These are phyloP conservation scores for Entoloma clypeatum DNA, from an alignment of 1,284 basidiomycete genomes.

Conservation along the genomic window DNA sequence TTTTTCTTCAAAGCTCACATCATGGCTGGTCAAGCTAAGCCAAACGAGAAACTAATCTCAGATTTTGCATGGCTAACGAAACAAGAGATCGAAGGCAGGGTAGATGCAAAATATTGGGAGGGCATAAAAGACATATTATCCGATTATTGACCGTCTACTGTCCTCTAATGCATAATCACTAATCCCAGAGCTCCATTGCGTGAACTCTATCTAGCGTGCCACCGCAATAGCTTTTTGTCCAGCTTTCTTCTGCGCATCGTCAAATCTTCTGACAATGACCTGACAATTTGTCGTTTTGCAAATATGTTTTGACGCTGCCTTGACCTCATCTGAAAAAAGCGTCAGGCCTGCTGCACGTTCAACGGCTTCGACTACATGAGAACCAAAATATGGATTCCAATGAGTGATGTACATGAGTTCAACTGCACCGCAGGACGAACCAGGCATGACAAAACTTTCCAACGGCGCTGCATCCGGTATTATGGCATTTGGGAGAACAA, in stretches of 20 bases:
- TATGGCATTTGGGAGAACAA: slow-evolving; percentile 87
- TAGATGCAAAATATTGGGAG: slow-evolving; percentile 69
- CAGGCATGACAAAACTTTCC: slow-evolving; percentile 76
- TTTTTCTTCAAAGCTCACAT: slow-evolving; percentile 87
- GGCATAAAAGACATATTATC: slow-evolving; percentile 78
- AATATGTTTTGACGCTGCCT: slow-evolving; percentile 78
- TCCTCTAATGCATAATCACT: slow-evolving; percentile 9
- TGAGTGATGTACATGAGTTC: neutral
- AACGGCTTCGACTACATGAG: slow-evolving; percentile 73
- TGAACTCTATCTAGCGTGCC: slow-evolving; percentile 33
- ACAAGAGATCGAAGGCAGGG: slow-evolving; percentile 71
- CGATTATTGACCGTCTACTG: slow-evolving; percentile 53
- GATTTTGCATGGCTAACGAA: slow-evolving; percentile 92
- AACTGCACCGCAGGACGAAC: slow-evolving; percentile 38
- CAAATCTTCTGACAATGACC: slow-evolving; percentile 80
- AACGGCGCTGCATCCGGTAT: slow-evolving; percentile 84
- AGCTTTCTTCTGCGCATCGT: slow-evolving; percentile 77
- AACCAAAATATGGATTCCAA: neutral
- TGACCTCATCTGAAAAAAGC: slow-evolving; percentile 85
- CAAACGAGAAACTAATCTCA: slow-evolving; percentile 47
- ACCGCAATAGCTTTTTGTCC: slow-evolving; percentile 49
- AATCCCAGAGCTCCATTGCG: slow-evolving; percentile 3
- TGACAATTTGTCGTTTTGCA: slow-evolving; percentile 86
- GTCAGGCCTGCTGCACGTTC: slow-evolving; percentile 89
- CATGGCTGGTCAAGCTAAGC: slow-evolving; percentile 69